Evolutionary conservation across 1,284 basidiomycete genomes (phyloP).

Genomic region (Ganoderma lingzhi): DNA sequence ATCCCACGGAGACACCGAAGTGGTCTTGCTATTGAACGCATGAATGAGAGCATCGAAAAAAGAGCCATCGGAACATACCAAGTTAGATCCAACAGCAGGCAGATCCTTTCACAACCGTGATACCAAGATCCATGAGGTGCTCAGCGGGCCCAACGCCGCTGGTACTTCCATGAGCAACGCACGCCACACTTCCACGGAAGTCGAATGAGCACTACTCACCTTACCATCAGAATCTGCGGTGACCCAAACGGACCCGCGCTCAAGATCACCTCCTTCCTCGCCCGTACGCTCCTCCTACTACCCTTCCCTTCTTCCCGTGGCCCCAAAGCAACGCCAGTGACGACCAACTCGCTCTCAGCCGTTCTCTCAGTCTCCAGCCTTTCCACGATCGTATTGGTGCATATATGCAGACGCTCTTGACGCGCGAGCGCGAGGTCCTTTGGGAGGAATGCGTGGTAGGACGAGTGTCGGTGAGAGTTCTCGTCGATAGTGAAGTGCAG

Average conservation of each 20-base stretch:
- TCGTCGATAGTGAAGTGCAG: conserved; percentile 41
- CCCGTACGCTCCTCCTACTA: conserved; percentile 31
- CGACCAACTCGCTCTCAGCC: conserved; percentile 17
- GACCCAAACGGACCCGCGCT: conserved; percentile 48
- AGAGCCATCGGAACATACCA: conserved; percentile 35
- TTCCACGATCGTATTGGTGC: conserved; percentile 40
- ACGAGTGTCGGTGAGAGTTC: conserved; percentile 37
- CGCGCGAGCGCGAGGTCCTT: conserved; percentile 32
- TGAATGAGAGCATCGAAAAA: too few species aligned
- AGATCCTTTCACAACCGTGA: conserved; percentile 59
- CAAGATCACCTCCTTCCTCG: conserved; percentile 38
- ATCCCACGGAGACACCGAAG: conserved; percentile 37
- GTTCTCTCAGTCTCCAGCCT: conserved; percentile 28
- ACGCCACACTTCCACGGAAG: background rate
- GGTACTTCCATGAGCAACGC: background rate
- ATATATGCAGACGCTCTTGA: conserved; percentile 36
- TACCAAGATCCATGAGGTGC: conserved; percentile 55
- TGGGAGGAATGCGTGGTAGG: conserved; percentile 43
- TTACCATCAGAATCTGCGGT: conserved; percentile 53
- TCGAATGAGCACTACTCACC: conserved; percentile 32
- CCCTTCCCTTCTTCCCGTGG: conserved; percentile 16
- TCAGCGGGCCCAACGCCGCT: conserved; percentile 62
- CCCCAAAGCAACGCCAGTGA: conserved; percentile 25
- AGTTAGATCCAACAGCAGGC: conserved; percentile 61
- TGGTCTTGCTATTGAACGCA: conserved; percentile 43